Evolutionary conservation across 176 grass and related monocot species (phyloP).

Genomic region (Phragmites australis): DNA sequence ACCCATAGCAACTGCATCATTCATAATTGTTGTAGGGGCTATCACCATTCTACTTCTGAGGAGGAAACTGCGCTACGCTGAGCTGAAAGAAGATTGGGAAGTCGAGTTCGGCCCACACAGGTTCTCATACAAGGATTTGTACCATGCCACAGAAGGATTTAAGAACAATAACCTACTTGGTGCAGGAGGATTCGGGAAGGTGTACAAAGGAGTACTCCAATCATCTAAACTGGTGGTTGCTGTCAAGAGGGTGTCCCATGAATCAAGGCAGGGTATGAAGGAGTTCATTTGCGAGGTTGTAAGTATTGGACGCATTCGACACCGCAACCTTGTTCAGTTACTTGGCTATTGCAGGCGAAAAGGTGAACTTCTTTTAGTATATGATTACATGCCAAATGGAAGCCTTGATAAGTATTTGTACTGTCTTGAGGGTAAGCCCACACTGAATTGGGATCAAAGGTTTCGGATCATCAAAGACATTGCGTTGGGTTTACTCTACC

Average conservation of each 20-base stretch:
- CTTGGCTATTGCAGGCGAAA: constrained; percentile 15
- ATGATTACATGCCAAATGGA: constrained; percentile 31
- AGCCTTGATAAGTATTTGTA: constrained; percentile 31
- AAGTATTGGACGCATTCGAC: constrained; percentile 6
- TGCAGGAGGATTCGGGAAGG: constrained; percentile 19
- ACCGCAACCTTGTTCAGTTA: constrained; percentile 21
- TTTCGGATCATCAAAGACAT: constrained; percentile 2
- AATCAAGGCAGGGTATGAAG: constrained; percentile 22
- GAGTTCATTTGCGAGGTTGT: constrained; percentile 16
- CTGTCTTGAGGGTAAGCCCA: background rate
- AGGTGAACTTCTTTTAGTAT: constrained; percentile 29
- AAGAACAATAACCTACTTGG: constrained; percentile 11
- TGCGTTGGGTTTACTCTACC: constrained; percentile 20
- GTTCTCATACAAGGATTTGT: background rate
- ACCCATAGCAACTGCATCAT: constrained; percentile 10
- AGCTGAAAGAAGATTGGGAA: constrained; percentile 38
- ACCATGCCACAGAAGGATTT: constrained; percentile 3
- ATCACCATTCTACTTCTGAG: background rate
- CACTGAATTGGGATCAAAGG: constrained; percentile 14
- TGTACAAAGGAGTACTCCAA: background rate
- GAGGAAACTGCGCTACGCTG: background rate
- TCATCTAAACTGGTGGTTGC: background rate
- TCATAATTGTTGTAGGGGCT: background rate
- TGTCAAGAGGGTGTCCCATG: background rate
- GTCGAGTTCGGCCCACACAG: constrained; percentile 21